Conservation (phyloP, 495 filamentous ascomycete species). For the Penicillium tannophilum region DNA sequence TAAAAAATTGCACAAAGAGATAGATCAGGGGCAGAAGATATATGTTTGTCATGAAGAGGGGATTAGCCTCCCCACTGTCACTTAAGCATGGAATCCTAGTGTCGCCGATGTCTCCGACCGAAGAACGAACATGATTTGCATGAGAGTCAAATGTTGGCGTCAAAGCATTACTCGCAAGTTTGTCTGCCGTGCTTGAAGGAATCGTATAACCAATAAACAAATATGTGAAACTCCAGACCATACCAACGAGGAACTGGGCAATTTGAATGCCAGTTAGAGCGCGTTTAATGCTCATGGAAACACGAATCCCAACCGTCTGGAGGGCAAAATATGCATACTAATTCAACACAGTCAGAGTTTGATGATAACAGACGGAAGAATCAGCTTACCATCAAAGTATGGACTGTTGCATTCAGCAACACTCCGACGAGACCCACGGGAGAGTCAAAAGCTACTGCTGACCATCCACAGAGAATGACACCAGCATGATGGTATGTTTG, state of each 20-base stretch:
- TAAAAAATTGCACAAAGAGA: constrained; percentile 20
- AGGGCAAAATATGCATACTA: constrained; percentile 24
- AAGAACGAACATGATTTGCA: neutral
- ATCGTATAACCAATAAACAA: constrained; percentile 18
- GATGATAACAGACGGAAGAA: neutral
- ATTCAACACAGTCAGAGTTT: neutral
- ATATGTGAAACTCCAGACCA: constrained; percentile 8
- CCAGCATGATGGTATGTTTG: constrained; percentile 91
- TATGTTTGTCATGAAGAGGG: constrained; percentile 5
- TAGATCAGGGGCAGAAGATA: constrained; percentile 19
- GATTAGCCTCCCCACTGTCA: constrained; percentile 14
- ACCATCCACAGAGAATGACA: constrained; percentile 68
- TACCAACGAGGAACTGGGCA: constrained; percentile 19
- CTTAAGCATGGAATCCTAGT: constrained; percentile 14
- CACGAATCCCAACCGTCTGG: constrained; percentile 16
- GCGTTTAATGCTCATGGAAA: constrained; percentile 17
- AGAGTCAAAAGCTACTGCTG: constrained; percentile 16
- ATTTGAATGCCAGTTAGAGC: constrained; percentile 22
- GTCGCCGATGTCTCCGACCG: neutral
- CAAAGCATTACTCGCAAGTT: neutral
- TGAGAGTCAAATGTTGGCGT: neutral
- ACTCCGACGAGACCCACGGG: constrained; percentile 63
- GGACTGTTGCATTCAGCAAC: constrained; percentile 78
- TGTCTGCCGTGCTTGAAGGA: neutral
- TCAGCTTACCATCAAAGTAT: constrained; percentile 72